Evolutionary conservation across 2,329 filamentous ascomycete species (phyloP), one percentile per base, ranked within the genome.

Genomic region (Biscogniauxia marginata): DNA sequence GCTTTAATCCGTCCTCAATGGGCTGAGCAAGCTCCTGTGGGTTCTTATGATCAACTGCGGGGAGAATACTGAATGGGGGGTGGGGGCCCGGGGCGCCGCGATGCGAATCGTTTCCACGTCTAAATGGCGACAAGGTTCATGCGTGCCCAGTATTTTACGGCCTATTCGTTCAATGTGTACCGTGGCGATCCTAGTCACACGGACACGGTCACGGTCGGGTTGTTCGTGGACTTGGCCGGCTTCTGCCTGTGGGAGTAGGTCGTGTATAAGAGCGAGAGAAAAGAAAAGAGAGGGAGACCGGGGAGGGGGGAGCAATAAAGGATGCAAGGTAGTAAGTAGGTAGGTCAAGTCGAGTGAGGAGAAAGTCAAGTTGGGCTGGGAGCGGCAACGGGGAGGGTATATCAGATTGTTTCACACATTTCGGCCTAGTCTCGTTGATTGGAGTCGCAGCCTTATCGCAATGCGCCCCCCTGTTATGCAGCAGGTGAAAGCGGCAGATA

Each of bases 371-470:
- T 7, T n/a, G 57, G 21, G 53, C 58, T 63, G 59, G 57, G 55
- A 52, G 53, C 21, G 52, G 39, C 39, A 54, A 56, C 50, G 51
- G 51, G 23, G 60, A 55, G 58, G 58, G 24, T 63, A 61, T 63
- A 63, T 59, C 55, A 58, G 53, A 21, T 61, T 52, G 62, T 62
- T 61, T 62, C 60, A 62, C 60, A 25, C 62, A 56, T 56, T 52
- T 47, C 23, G 46, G 47, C 18, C 24, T 39, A 39, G 30, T 39
- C 22, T 43, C 52, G 56, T 50, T 62, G 63, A 64, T 66, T 65
- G 62, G 63, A 58, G 63, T 65, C 54, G 61, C 60, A 63, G 64
- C 66, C 66, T 70, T 71, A 70, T 71, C 68, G 57, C 58, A 49
- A 55, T 64, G 30, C 30, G 5, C 30, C 30, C 66, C 66, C 67